These are phyloP conservation scores for Marasmius oreades DNA, from an alignment of 1,284 basidiomycete genomes.

Conservation along the genomic window DNA sequence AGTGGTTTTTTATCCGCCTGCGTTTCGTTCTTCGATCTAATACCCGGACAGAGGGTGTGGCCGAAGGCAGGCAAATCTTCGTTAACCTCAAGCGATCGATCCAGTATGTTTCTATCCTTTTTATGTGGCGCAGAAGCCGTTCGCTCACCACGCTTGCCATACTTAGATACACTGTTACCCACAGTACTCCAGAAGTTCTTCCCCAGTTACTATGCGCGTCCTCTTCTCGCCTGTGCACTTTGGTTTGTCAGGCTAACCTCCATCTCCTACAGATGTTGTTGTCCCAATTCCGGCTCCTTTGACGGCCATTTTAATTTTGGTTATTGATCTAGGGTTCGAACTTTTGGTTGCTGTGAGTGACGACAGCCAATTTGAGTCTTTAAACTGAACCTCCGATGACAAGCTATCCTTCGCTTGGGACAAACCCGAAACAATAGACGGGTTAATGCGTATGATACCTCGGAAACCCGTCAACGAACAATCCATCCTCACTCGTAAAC, in stretches of 20 bases:
- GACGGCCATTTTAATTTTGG: slow-evolving; percentile 65
- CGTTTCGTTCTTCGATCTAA: neutral
- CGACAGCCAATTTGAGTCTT: neutral
- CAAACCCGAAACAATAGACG: slow-evolving; percentile 59
- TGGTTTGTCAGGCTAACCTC: neutral
- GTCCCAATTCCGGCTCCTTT: slow-evolving; percentile 65
- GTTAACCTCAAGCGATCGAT: slow-evolving; percentile 68
- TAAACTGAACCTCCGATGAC: neutral
- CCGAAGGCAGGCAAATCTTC: slow-evolving; percentile 67
- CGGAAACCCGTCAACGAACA: slow-evolving; percentile 64
- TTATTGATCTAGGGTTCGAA: slow-evolving; percentile 71
- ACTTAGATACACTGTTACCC: slow-evolving; percentile 56
- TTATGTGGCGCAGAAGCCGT: neutral
- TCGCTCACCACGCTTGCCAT: neutral
- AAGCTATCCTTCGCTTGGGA: slow-evolving; percentile 72
- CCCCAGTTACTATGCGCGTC: slow-evolving; percentile 60
- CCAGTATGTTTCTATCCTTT: slow-evolving; percentile 36
- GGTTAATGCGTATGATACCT: slow-evolving; percentile 62
- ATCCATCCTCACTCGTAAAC: slow-evolving; percentile 53
- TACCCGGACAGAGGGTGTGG: slow-evolving; percentile 50
- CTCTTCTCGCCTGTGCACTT: neutral
- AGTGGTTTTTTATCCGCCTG: slow-evolving; percentile 28
- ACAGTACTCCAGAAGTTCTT: slow-evolving; percentile 67
- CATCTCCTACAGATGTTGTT: slow-evolving; percentile 50
- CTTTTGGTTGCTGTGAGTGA: slow-evolving; percentile 59